Percentiles rank a stretch among this genome's conserved stretches.
phyloP scores from a whole-genome alignment of 1,139 yeast genomes.

The Pichia sp. region DNA sequence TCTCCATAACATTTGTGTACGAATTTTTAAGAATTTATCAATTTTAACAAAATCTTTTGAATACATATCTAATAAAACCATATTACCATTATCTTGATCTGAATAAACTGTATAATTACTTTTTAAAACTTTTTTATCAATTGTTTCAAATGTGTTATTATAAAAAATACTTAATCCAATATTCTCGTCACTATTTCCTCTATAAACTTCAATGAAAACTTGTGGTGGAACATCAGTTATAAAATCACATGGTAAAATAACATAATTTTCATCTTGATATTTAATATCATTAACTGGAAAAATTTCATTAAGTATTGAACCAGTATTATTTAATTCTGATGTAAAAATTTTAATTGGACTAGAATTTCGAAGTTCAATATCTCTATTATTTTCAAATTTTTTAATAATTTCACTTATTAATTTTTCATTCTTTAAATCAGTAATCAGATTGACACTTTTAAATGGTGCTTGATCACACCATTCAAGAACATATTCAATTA shows the following conservation, averaged over 20 bases:
- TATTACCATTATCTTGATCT: slow-evolving; percentile 42
- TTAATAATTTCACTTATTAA: slow-evolving; percentile 30
- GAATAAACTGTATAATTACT: slow-evolving; percentile 53
- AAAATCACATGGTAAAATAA: slow-evolving; percentile 87
- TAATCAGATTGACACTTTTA: slow-evolving; percentile 50
- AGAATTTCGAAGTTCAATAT: slow-evolving; percentile 28
- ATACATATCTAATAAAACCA: slow-evolving; percentile 60
- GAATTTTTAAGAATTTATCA: slow-evolving; percentile 63
- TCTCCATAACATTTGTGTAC: slow-evolving; percentile 89
- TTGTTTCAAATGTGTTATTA: slow-evolving; percentile 59
- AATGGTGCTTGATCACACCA: slow-evolving; percentile 92
- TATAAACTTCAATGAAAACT: slow-evolving; percentile 74
- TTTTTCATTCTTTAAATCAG: slow-evolving; percentile 32
- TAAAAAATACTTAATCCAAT: slow-evolving; percentile 69
- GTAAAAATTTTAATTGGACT: slow-evolving; percentile 42
- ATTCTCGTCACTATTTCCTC: slow-evolving; percentile 61
- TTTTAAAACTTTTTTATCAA: slow-evolving; percentile 71
- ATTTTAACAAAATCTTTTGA: slow-evolving; percentile 56
- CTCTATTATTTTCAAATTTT: slow-evolving; percentile 28
- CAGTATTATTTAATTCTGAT: slow-evolving; percentile 48
- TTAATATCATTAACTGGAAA: slow-evolving; percentile 28
- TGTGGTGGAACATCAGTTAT: slow-evolving; percentile 90
- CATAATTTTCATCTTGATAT: slow-evolving; percentile 44
- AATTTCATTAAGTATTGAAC: slow-evolving; percentile 45
- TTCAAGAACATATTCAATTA: slow-evolving; percentile 79